Evolutionary conservation across 768 basidiomycete species (phyloP), one percentile per base, ranked within the genome.

Genomic region (Paxillus involutus): DNA sequence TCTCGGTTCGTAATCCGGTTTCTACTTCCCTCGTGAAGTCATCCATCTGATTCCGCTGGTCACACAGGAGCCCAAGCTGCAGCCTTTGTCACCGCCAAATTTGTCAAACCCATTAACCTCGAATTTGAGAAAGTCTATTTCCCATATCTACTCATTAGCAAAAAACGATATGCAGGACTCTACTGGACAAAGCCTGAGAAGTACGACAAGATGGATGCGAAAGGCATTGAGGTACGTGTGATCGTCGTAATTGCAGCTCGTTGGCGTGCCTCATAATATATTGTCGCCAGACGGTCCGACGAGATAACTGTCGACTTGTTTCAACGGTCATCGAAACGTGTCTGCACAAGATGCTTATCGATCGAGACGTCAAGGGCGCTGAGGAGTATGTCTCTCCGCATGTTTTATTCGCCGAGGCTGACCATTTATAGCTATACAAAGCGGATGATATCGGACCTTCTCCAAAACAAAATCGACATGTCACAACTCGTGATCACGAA

Each of bases 71-170:
- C 85, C 39, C 91, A 98, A 74, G 97, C 97, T 2, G 97, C 97
- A 1, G 85, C 91, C 14, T 79, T 91, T 14, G 96, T 99, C 16
- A 94, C 97, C 0, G 68, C 79, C 40, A 92, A 94, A 69, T 99
- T 99, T 69, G 76, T 94, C 63, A 88, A 89, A 64, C 97, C 96
- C 0, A 98, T 98, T 77, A 98, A 98, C 70, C 84, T 99, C 26
- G 96, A 99, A 71, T 99, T 99, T 73, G 97, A 99, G 69, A 98
- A 99, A 69, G 95, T 98, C 6, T 99, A 99, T 73, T 98, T 90
- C 70, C 97, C 97, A 5, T 99, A 98, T 71, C 73, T 99, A 50
- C 85, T 99, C 46, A 99, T 99, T 73, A 98, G 78, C 80, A 99
- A 99, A 75, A 99, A 99, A 74, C 86, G 97, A 43, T 99, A 99